Evolutionary conservation across 192 early-diverging fungal genomes (phyloP).

Genomic region (Polychytrium aggregatum): DNA sequence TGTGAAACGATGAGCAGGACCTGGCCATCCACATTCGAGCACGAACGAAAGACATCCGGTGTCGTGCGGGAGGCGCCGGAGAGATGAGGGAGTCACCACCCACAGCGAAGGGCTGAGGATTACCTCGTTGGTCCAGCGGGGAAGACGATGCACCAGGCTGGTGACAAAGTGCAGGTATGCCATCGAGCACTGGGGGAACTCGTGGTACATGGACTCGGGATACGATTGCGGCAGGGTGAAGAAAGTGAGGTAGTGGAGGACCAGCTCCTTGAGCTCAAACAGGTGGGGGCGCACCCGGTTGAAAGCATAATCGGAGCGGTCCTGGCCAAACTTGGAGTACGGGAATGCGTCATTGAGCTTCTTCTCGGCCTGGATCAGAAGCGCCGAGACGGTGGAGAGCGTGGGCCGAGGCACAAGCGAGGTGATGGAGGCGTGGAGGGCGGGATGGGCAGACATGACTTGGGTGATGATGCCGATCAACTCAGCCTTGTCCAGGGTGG

Average conservation of each 20-base stretch:
- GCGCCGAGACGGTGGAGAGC: slow-evolving; percentile 54
- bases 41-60: no score
- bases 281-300: slow-evolving; percentile 69
- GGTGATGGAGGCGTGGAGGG: slow-evolving; percentile 55
- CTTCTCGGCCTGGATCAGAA: slow-evolving; percentile 58
- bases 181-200: slow-evolving; percentile 68
- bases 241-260: slow-evolving; percentile 32
- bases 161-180: slow-evolving; percentile 71
- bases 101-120: no score
- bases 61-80: no score
- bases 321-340: slow-evolving; percentile 71
- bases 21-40: no score
- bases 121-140: slow-evolving; percentile 62
- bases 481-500: slow-evolving; percentile 57
- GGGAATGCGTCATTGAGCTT: slow-evolving; percentile 69
- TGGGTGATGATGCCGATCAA: slow-evolving; percentile 62
- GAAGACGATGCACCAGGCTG: slow-evolving; percentile 61
- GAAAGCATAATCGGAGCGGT: slow-evolving; percentile 74
- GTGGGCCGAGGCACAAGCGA: slow-evolving; percentile 77
- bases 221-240: slow-evolving; percentile 39
- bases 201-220: slow-evolving; percentile 66
- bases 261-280: slow-evolving; percentile 50
- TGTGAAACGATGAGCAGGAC: no score
- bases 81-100: no score
- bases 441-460: slow-evolving; percentile 63